Evolutionary conservation across 2,329 filamentous ascomycete genomes (phyloP), one percentile per base, ranked within the genome.

Genomic region (Scedosporium aurantiacum): DNA sequence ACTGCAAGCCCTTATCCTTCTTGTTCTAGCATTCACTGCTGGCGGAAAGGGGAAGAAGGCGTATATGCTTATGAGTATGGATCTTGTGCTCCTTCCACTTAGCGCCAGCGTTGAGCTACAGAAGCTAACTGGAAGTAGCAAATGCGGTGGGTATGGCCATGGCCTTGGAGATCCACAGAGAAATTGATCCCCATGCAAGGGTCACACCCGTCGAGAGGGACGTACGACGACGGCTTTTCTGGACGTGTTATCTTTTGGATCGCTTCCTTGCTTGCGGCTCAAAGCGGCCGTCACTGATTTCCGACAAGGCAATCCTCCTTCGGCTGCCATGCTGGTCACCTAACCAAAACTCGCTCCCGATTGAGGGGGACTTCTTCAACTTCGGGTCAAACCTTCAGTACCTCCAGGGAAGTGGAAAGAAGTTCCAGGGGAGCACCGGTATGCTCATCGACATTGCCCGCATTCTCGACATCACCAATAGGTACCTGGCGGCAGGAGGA

Each of bases 191-290:
- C 5, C 82, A 83, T 58, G 76, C 83, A 12, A 82, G 83, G 61
- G 79, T 89, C 10, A 82, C 84, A 0, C 79, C 84, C 0, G 76
- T 84, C 3, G 90, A 95, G 69, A 82, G 88, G 61, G 91, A 95
- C 74, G 85, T 86, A 68, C 82, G 89, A 55, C 80, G 91, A 61
- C 82, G 89, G n/a, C 76, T 95, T 1, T 96, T 96, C 72, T 96
- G 91, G 91, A 87, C 89, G 2, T 93, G 89, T 70, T 96, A 94
- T 67, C 76, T 95, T 27, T 86, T 95, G 72, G 91, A 96, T 69
- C 83, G 89, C n/a, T 94, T 93, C 67, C 81, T 87, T 66, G 84
- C 88, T 1, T 91, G 88, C 65, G 91, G 91, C 16, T 93, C 90
- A 3, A 91, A 89, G 68, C 81, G 91, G 8, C 89, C 90, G 0